Evolutionary conservation across 257 asterid genomes (phyloP).

Genomic region (Coffea canephora): DNA sequence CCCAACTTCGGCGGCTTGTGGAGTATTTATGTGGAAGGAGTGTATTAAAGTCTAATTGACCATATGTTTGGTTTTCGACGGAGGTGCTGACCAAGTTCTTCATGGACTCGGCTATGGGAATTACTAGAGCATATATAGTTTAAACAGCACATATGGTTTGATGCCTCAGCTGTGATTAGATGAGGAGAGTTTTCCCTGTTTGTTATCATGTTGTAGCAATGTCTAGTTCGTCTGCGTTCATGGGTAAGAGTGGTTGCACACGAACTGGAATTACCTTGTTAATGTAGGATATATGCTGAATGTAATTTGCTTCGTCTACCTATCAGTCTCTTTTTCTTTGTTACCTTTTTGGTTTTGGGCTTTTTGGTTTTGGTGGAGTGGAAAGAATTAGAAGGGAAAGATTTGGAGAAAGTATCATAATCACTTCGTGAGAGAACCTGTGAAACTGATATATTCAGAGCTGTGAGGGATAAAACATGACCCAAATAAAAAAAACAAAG

Average conservation of each 20-base stretch:
- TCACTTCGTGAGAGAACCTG: background rate
- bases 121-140: constrained; percentile 4
- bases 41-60: too few species aligned
- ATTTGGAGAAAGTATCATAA: too few species aligned
- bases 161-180: constrained; percentile 13
- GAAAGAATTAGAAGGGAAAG: too few species aligned
- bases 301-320: background rate
- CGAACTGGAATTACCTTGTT: constrained; percentile 16
- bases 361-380: too few species aligned
- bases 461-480: background rate
- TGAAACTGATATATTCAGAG: too few species aligned
- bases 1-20: background rate
- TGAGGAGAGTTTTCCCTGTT: constrained; percentile 7
- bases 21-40: background rate
- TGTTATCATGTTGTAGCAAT: constrained; percentile 11
- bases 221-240: constrained; percentile 26
- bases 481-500: background rate
- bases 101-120: background rate
- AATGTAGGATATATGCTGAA: constrained; percentile 4
- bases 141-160: background rate
- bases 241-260: constrained; percentile 18
- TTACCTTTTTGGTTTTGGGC: background rate
- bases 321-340: background rate
- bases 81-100: background rate
- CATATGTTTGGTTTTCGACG: constrained; percentile 1